Conservation (phyloP, 805 yeast genomes). For the Candida krabiensis region DNA sequence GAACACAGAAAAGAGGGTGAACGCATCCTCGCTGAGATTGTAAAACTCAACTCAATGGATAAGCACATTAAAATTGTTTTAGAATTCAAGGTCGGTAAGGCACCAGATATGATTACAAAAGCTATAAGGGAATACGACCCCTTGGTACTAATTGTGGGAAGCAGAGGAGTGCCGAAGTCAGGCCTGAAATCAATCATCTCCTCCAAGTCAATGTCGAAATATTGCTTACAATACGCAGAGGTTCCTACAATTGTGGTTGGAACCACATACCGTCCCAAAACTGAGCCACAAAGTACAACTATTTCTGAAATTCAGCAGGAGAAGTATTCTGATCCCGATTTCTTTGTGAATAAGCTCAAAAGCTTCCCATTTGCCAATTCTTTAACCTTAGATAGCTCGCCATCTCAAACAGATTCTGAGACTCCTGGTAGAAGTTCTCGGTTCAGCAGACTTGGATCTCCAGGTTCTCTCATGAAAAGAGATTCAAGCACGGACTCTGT, state of each 20-base stretch:
- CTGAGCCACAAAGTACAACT: too few species aligned
- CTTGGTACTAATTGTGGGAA: constrained; percentile 44
- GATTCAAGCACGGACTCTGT: constrained; percentile 16
- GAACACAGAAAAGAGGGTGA: constrained; percentile 37
- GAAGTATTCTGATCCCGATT: neutral
- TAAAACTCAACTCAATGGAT: constrained; percentile 33
- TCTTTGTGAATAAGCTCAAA: constrained; percentile 11
- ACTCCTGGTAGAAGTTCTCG: constrained; percentile 20
- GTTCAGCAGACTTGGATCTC: constrained; percentile 23
- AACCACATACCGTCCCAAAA: constrained; percentile 28
- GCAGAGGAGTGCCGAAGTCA: constrained; percentile 36
- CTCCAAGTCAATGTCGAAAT: constrained; percentile 48
- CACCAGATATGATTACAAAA: constrained; percentile 38
- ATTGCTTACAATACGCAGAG: constrained; percentile 45
- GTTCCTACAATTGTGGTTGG: constrained; percentile 48
- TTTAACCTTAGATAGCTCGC: constrained; percentile 2
- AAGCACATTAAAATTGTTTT: constrained; percentile 42
- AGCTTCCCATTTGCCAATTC: constrained; percentile 13
- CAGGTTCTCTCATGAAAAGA: constrained; percentile 14
- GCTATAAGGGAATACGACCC: constrained; percentile 48
- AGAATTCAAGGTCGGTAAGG: constrained; percentile 46
- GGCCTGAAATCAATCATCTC: constrained; percentile 38
- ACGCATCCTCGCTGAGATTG: constrained; percentile 32
- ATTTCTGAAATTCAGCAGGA: neutral
- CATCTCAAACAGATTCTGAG: constrained; percentile 3